phyloP scores from a whole-genome alignment of 768 basidiomycete species.

The Macrolepiota dolichaula region DNA sequence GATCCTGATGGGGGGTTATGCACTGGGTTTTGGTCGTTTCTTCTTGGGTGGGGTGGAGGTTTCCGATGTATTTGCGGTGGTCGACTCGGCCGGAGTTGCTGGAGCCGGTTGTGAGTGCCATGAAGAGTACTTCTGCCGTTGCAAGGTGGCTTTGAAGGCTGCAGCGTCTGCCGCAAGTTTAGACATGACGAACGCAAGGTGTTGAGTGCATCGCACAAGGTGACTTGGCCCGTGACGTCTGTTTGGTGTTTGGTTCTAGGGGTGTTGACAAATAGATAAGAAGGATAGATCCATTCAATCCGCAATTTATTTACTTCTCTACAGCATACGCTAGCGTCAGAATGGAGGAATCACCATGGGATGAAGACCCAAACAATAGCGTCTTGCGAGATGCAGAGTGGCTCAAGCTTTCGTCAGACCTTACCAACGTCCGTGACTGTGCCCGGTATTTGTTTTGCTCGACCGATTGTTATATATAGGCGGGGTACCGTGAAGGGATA shows the following conservation, averaged over 20 bases:
- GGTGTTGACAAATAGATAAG: slow-evolving; percentile 1
- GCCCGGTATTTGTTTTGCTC: too few species aligned
- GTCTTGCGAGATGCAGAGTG: slow-evolving; percentile 53
- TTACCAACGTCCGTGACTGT: slow-evolving; percentile 56
- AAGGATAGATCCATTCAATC: not conserved
- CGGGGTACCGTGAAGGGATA: slow-evolving; percentile 96
- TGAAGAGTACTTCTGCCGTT: slow-evolving; percentile 65
- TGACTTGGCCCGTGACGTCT: not conserved
- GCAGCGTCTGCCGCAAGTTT: slow-evolving; percentile 67
- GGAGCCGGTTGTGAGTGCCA: slow-evolving; percentile 69
- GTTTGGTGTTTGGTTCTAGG: not conserved
- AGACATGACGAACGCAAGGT: slow-evolving; percentile 42
- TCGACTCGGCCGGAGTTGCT: slow-evolving; percentile 11
- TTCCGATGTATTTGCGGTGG: slow-evolving; percentile 21
- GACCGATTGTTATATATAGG: slow-evolving; percentile 37
- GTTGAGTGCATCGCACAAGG: not conserved
- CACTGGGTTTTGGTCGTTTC: slow-evolving; percentile 68
- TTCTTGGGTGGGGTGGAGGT: slow-evolving; percentile 38
- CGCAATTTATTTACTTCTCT: not conserved
- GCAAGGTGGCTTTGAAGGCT: slow-evolving; percentile 62
- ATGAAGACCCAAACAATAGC: slow-evolving; percentile 36
- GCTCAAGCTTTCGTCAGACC: slow-evolving; percentile 63
- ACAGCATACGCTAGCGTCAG: not conserved
- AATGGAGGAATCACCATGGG: slow-evolving; percentile 55
- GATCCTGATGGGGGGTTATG: slow-evolving; percentile 22